Conservation (phyloP, 2,329 filamentous ascomycete species). For the Apiospora marii region DNA sequence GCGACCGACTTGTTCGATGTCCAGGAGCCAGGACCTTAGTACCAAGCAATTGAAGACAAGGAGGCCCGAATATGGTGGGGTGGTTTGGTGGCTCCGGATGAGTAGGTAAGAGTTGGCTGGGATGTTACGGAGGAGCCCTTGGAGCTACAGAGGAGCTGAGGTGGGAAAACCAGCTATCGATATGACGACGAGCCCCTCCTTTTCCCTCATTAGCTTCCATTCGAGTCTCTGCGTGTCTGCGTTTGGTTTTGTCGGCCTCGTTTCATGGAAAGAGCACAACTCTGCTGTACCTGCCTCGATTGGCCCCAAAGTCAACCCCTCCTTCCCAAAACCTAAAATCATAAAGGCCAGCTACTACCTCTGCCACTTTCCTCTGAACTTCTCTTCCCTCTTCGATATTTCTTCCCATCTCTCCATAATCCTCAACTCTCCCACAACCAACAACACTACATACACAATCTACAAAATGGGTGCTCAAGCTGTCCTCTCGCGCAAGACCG, state of each 20-base stretch:
- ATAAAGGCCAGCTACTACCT: neutral
- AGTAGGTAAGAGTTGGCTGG: constrained; percentile 6
- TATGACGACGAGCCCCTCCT: constrained; percentile 23
- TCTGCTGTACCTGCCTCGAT: constrained; percentile 19
- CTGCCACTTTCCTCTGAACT: neutral
- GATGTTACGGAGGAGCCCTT: neutral
- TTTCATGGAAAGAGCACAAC: constrained; percentile 7
- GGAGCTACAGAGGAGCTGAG: neutral
- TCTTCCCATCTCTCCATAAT: constrained; percentile 1
- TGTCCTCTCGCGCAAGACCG: constrained; percentile 36
- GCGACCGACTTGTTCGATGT: constrained; percentile 17
- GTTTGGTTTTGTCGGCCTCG: constrained; percentile 17
- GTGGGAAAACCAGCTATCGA: neutral
- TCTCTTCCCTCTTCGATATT: no score
- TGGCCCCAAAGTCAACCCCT: constrained; percentile 2
- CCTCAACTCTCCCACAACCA: neutral
- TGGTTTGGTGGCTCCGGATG: constrained; percentile 4
- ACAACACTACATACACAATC: neutral
- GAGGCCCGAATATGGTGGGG: constrained; percentile 21
- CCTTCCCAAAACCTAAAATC: constrained; percentile 17
- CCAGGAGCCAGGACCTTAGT: neutral
- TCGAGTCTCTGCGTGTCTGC: constrained; percentile 5
- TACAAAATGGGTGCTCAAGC: constrained; percentile 28
- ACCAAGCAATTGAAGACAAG: constrained; percentile 11
- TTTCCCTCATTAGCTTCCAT: constrained; percentile 13